Base-by-base conservation (phyloP, 768 basidiomycete species). In the Tricholoma sp. region DNA sequence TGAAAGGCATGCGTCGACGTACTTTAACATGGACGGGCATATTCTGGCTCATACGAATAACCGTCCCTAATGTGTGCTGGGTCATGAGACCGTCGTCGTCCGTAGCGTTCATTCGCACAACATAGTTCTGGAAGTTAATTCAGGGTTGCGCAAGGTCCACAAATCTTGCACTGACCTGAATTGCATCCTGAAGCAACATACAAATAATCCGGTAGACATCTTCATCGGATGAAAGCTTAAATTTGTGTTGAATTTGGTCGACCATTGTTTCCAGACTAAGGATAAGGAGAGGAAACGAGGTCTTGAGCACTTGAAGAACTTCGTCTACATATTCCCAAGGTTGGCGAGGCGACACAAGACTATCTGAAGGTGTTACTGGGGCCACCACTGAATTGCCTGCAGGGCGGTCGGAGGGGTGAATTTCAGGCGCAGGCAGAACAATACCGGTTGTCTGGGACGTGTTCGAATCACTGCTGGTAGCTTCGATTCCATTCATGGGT, bases 181-280 rank as follows among this genome's bases (percentile, higher is more conserved):
- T 79, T 1, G 89, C 94, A 67, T 98, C 96, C 58, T 88, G 84
- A 34, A 98, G 75, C 19, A 98, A 74, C 74, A 95, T 88, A 61
- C 87, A 89, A 46, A 94, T 83, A 64, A 92, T 84, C 16, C 97
- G 83, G 72, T 98, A 98, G 6, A 94, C 86, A 61, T 98, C 95
- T 72, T 99, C 97, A 58, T 99, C 97, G 2, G 85, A 81, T 1
- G 83, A 79, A 2, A 89, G 83, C 69, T 97, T 96, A 76, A 98
- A 96, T 52, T 94, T 83, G 57, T 85, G 82, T 19, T 85, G 80
- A 61, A 99, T 89, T 71, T 98, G 94, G 62, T 99, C 97, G 4
- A 95, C 89, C 81, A 98, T 89, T 14, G 93, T 95, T 74, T 99
- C 97, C 79, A 99, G 79, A 56, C 94, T 97, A 19, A 98, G 77